Evolutionary conservation across 129 eudicot genomes (phyloP).

Genomic region (Chrysanthemum makinoi): DNA sequence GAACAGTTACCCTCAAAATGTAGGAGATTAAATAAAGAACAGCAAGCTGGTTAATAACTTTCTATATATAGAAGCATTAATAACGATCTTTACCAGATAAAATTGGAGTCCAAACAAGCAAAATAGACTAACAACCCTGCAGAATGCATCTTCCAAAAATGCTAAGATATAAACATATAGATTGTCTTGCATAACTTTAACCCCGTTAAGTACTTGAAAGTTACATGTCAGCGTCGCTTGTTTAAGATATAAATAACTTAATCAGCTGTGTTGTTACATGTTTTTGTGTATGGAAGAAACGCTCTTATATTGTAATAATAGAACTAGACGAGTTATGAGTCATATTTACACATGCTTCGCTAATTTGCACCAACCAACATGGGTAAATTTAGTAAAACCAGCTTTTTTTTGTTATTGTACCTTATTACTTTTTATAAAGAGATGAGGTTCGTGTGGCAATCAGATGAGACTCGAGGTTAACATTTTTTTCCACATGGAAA

Average conservation of each 20-base stretch:
- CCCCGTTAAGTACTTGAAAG: constrained; percentile 7
- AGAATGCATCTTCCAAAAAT: constrained; percentile 11
- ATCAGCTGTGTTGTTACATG: not conserved
- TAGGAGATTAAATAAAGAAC: not conserved
- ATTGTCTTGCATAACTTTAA: constrained; percentile 10
- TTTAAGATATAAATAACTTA: not conserved
- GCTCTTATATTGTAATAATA: too few species aligned
- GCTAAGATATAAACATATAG: constrained; percentile 1
- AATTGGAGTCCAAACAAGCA: not conserved
- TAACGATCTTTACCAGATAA: too few species aligned
- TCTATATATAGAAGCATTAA: too few species aligned
- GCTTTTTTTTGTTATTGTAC: too few species aligned
- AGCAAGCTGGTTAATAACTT: not conserved
- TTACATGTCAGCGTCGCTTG: not conserved
- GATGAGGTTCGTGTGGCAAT: too few species aligned
- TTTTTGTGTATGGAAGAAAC: not conserved
- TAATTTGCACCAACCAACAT: too few species aligned
- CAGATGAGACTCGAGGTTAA: too few species aligned
- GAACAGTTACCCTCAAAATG: not conserved
- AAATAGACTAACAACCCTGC: not conserved
- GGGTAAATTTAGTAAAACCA: too few species aligned
- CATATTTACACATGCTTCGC: too few species aligned
- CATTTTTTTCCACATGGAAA: too few species aligned
- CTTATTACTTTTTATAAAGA: too few species aligned
- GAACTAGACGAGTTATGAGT: too few species aligned